Evolutionary conservation across 2,329 filamentous ascomycete genomes (phyloP).

Genomic region (Daldinia sp.): DNA sequence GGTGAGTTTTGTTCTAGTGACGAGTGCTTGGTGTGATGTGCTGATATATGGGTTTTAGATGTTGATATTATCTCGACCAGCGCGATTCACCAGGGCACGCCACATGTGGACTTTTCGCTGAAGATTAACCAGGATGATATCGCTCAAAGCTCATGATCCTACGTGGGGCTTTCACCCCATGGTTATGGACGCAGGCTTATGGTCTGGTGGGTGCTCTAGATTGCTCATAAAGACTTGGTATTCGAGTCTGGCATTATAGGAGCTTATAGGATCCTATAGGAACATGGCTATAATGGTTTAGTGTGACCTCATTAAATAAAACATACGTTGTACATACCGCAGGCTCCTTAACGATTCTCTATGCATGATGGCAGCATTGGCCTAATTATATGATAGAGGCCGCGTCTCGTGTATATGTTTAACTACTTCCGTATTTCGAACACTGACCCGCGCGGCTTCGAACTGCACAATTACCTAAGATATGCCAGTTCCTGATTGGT

Average conservation of each 20-base stretch:
- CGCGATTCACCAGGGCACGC: slow-evolving; percentile 94
- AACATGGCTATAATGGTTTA: background rate
- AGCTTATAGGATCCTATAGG: too few relatives aligned
- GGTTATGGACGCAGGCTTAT: background rate
- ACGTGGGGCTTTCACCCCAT: background rate
- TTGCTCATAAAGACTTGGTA: background rate
- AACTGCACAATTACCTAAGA: too few relatives aligned
- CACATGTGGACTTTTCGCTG: slow-evolving; percentile 93
- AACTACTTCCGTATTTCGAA: too few relatives aligned
- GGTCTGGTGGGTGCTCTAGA: background rate
- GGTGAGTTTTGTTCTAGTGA: slow-evolving; percentile 57
- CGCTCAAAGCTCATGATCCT: slow-evolving; percentile 3
- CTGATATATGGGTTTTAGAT: slow-evolving; percentile 58
- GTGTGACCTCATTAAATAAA: background rate
- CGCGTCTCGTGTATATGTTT: too few relatives aligned
- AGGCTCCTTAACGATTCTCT: background rate
- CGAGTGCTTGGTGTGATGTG: background rate
- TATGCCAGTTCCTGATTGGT: too few relatives aligned
- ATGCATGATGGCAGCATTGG: too few relatives aligned
- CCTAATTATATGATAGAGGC: too few relatives aligned
- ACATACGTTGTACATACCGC: background rate
- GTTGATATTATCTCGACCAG: slow-evolving; percentile 97
- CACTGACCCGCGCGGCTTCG: too few relatives aligned
- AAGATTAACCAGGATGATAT: slow-evolving; percentile 72
- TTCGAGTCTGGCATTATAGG: background rate